Conservation (phyloP, 1,284 basidiomycete genomes). For the Phlebopus sp. region DNA sequence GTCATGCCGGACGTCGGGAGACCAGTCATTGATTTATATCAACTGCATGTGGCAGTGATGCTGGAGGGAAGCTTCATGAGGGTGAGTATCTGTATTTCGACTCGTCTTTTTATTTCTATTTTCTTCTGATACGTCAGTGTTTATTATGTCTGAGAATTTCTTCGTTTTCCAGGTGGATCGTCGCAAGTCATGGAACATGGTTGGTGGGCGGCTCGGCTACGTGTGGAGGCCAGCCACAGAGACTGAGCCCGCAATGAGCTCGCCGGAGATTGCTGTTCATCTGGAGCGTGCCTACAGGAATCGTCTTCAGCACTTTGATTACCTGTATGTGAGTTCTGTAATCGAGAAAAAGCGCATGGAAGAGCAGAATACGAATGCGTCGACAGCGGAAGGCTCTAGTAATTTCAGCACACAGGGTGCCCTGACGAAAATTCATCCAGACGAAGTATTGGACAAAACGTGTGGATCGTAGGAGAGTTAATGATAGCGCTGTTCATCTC, state of each 20-base stretch:
- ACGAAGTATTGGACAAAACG: neutral
- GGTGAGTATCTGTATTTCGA: constrained; percentile 12
- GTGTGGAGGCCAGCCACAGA: constrained; percentile 23
- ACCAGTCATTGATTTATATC: constrained; percentile 31
- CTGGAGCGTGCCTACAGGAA: constrained; percentile 29
- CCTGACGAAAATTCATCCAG: too few relatives aligned
- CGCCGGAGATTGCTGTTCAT: constrained; percentile 26
- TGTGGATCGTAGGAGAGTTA: neutral
- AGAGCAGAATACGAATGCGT: constrained; percentile 32
- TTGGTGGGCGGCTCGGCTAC: constrained; percentile 30
- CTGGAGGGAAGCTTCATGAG: constrained; percentile 31
- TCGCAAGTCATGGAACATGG: constrained; percentile 30
- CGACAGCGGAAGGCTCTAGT: neutral
- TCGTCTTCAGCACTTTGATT: constrained; percentile 34
- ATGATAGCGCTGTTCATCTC: too few relatives aligned
- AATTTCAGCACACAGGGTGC: neutral
- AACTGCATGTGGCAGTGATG: constrained; percentile 33
- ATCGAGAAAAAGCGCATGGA: constrained; percentile 34
- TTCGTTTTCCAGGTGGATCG: constrained; percentile 19
- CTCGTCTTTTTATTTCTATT: neutral
- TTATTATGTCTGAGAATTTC: constrained; percentile 2
- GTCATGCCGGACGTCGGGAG: constrained; percentile 29
- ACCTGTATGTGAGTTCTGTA: constrained; percentile 34
- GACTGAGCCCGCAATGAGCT: constrained; percentile 22
- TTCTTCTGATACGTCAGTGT: neutral